Base-by-base conservation (phyloP, 495 filamentous ascomycete genomes). In the Podospora comata region DNA sequence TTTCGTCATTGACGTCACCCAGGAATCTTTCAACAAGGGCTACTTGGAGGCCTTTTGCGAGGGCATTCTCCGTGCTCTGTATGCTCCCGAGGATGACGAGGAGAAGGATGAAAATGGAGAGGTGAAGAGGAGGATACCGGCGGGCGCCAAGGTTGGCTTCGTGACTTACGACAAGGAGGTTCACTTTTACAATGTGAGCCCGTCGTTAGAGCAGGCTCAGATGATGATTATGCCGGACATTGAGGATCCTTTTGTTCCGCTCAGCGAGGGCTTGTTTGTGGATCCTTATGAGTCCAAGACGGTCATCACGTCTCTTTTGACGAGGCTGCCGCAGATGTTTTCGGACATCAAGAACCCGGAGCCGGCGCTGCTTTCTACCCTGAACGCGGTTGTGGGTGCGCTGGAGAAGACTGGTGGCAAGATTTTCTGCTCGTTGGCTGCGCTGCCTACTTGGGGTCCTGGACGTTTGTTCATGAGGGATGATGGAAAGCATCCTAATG, bases 141-240 rank as follows among this genome's bases (percentile, higher is more conserved):
- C 85, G 19, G 94, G 92, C 4, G 86, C 92, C 23, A 96, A 92
- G 81, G 88, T 99, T 60, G 96, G 94, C 59, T 96, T 99, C 77
- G 89, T 97, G 71, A 97, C 95, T 2, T 99, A 89, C 77, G 94
- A 97, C 80, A 92, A 91, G 76, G 92, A 97, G 71, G 89, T 98
- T 34, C 95, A 99, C 72, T 99, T 97, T 75, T 99, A 97, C 82
- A 97, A 97, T 74, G 88, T 96, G 72, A 92, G 89, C 74, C 80
- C 92, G 20, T 81, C 87, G 32, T 80, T 97, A 30, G 91, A 96
- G 61, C 88, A 92, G 80, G 92, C 95, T 5, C 95, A 99, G 74
- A 97, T 98, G 94, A 88, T 98, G 83, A 93, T 98, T 19, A 97
- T 98, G 93, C 91, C 95, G 11, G 95, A 99, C 75, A 86, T 99